Evolutionary conservation across 2,329 filamentous ascomycete genomes (phyloP), one percentile per base, ranked within the genome.

Genomic region (Rachicladosporium sp.): DNA sequence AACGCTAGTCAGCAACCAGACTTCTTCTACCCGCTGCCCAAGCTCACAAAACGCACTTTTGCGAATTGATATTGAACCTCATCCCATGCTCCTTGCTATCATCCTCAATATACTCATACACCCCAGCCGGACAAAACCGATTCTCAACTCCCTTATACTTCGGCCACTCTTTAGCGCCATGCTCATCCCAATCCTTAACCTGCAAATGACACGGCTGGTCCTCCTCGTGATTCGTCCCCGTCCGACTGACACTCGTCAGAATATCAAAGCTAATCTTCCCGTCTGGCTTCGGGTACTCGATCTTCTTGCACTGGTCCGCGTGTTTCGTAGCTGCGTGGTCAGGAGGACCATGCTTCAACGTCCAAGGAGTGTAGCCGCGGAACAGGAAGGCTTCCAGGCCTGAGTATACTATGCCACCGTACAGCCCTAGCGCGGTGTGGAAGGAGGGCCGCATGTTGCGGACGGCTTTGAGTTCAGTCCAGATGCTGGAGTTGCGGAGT

Each of bases 61-160:
- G 89, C 36, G 88, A 69, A 57, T 96, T 96, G 59, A 98, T 98
- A 66, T 96, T 89, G 68, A 98, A 98, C 42, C 88, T 73, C 51
- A 98, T 87, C 6, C 91, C 91, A 43, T 86, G 70, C 34, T 84
- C 75, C 66, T 93, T 95, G 40, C 72, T 79, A 39, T 80, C 74
- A 57, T 98, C 91, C 66, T 98, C 91, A 6, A 96, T 78, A 61
- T 98, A 98, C 62, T 98, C 91, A 56, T 98, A 98, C 49, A 98
- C 91, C 10, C 88, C 91, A 1, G 91, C 91, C 11, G 91, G 91
- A 59, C 91, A 98, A 69, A 98, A 98, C 12, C 91, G 73, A 61
- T 93, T 95, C 71, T 98, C 91, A 4, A 98, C 60, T 7, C 91
- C 91, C 69, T 94, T 82, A 65, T 83, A 98, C 46, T 74, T 72